These are phyloP conservation scores for Magnolia kwangsiensis DNA, from an alignment of 164 flowering plant genomes.

Conservation along the genomic window DNA sequence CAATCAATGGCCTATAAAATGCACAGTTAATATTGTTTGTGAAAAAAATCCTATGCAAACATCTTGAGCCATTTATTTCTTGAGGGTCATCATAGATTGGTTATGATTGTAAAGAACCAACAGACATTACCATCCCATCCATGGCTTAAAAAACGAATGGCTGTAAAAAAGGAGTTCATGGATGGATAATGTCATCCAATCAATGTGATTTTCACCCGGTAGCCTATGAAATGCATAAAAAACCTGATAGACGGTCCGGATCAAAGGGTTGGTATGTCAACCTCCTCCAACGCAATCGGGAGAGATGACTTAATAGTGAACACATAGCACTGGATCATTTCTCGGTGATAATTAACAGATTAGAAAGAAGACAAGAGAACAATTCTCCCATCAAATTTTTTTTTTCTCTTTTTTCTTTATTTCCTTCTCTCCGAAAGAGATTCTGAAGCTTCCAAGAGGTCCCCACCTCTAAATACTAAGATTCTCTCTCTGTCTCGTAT, in stretches of 20 bases:
- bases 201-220: no score
- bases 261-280: background rate
- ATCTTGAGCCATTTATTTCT: no score
- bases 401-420: background rate
- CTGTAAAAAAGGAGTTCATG: no score
- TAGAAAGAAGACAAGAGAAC: background rate
- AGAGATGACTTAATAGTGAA: background rate
- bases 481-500: slow-evolving; percentile 13
- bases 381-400: background rate
- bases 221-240: no score
- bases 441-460: slow-evolving; percentile 20
- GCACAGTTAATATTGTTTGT: no score
- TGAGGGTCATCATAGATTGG: no score
- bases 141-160: no score
- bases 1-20: no score
- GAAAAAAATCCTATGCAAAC: no score
- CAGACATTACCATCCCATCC: no score
- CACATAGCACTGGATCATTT: background rate
- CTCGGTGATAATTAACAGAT: background rate
- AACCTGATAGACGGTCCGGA: background rate
- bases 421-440: background rate
- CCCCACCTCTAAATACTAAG: background rate
- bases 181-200: no score
- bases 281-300: background rate
- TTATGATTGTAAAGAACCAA: no score